A percentile compares a stretch with the other conserved stretches of the same genome.
phyloP scores from a whole-genome alignment of 208 protist species.

The Acanthamoeba divionensis region DNA sequence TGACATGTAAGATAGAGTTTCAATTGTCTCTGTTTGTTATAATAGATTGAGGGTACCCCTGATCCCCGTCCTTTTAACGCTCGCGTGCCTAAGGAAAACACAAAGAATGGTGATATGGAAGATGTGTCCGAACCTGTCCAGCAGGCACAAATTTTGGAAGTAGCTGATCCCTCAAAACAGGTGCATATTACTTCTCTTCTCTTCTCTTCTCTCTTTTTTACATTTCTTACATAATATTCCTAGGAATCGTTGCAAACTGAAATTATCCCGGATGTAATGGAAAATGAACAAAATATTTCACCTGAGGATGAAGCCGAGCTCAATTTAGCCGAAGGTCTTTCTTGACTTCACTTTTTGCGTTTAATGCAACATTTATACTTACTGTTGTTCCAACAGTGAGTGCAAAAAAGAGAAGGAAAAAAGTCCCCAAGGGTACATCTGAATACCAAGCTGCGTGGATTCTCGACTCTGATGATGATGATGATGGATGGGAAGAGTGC shows the following conservation, averaged over 20 bases:
- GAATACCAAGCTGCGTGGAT: conserved; percentile 80
- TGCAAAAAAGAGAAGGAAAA: conserved; percentile 31
- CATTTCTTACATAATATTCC: not conserved
- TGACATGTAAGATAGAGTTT: no score
- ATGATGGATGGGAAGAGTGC: conserved; percentile 14
- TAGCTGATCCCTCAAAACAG: conserved; percentile 45
- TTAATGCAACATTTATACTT: not conserved
- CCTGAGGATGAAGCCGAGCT: conserved; percentile 46
- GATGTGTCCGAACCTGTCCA: not conserved
- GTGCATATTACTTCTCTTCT: not conserved
- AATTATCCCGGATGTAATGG: conserved; percentile 53
- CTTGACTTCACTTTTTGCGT: not conserved
- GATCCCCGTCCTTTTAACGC: conserved; percentile 14
- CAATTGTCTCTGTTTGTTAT: no score
- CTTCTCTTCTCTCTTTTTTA: not conserved
- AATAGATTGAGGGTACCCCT: conserved; percentile 30
- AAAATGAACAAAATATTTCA: conserved; percentile 44
- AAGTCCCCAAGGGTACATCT: conserved; percentile 75
- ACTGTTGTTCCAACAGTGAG: not conserved
- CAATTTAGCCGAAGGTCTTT: conserved; percentile 35
- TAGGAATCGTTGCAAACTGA: conserved; percentile 55
- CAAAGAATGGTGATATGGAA: conserved; percentile 23
- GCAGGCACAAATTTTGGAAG: conserved; percentile 40
- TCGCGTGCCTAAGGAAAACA: not conserved
- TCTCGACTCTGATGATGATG: conserved; percentile 65